Evolutionary conservation across 2,329 filamentous ascomycete species (phyloP).

Genomic region (Phoma sp.): DNA sequence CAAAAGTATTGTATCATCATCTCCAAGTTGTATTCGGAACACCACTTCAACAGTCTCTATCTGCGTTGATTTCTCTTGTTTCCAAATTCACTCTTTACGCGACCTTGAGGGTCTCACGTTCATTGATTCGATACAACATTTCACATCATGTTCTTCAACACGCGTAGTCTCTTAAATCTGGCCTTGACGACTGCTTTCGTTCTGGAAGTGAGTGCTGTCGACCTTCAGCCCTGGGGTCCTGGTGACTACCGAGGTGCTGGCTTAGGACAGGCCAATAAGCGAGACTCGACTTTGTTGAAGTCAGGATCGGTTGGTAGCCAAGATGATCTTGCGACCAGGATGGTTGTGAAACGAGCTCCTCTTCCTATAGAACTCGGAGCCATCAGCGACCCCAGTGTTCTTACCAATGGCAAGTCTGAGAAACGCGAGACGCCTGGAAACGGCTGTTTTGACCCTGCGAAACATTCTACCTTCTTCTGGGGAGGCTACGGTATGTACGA

Average conservation of each 20-base stretch:
- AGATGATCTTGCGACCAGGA: background rate
- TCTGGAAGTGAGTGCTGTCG: constrained; percentile 19
- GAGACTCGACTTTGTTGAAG: background rate
- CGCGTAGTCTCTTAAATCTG: constrained; percentile 18
- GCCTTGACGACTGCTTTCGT: constrained; percentile 19
- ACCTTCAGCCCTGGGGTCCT: constrained; percentile 17
- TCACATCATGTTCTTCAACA: constrained; percentile 23
- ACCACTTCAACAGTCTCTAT: background rate
- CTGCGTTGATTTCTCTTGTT: background rate
- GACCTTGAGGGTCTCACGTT: background rate
- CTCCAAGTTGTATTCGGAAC: background rate
- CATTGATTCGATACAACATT: background rate
- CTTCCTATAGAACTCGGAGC: constrained; percentile 20
- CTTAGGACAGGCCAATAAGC: background rate
- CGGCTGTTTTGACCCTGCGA: constrained; percentile 26
- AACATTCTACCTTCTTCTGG: constrained; percentile 25
- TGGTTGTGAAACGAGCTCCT: background rate
- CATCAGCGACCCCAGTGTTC: constrained; percentile 22
- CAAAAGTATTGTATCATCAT: constrained; percentile 1
- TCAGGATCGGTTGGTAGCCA: background rate
- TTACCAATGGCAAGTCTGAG: constrained; percentile 19
- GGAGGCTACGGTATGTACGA: constrained; percentile 26
- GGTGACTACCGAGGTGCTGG: background rate
- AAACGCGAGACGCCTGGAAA: constrained; percentile 27
- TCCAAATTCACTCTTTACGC: background rate